Base-by-base conservation (phyloP, 2,329 filamentous ascomycete species). In the Beauveria sp. region DNA sequence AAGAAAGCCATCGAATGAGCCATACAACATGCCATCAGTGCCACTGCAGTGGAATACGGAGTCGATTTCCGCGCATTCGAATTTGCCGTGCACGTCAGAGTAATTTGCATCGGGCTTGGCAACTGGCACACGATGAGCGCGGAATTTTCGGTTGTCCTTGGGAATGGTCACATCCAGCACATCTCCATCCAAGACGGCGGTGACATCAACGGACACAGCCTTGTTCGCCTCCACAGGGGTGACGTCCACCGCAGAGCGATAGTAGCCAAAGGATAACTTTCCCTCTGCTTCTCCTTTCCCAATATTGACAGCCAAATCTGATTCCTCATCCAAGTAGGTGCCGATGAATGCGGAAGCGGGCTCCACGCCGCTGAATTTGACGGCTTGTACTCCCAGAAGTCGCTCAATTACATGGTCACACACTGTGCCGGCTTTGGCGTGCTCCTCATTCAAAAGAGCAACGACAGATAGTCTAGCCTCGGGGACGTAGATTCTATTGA, bases 1-100 rank as follows among this genome's bases (percentile, higher is more conserved):
- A 4, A 79, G 65, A 58, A 69, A 78, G 5, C 76, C 76, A 57
- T 74, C 70, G 61, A 79, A 78, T 2, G 68, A 66, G 7, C 74
- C 77, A 60, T 78, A 78, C n/a, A 79, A 57, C 61, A 75, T 66
- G 9, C 68, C 71, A n/a, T 70, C 70, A 5, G 64, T 64, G 5
- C 74, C 74, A 5, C 61, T 66, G 59, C 71, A 71, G 48, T 68
- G 66, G 63, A 79, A 73, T 0, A 63, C 70, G 5, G 73, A 77
- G 5, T 76, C 72, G 1, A 70, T 65, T 43, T 77, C 75, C 1
- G 64, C 66, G 59, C 70, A 75, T 28, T 66, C 61, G 62, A 76
- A 78, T 1, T 62, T 52, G 44, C 76, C 76, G 18, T 68, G 70
- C 22, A 59, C 34, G 4, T 71, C 62, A 2, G 70, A 66, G 48